Evolutionary conservation across 306 rosid species (phyloP).

Genomic region (Morella rubra): DNA sequence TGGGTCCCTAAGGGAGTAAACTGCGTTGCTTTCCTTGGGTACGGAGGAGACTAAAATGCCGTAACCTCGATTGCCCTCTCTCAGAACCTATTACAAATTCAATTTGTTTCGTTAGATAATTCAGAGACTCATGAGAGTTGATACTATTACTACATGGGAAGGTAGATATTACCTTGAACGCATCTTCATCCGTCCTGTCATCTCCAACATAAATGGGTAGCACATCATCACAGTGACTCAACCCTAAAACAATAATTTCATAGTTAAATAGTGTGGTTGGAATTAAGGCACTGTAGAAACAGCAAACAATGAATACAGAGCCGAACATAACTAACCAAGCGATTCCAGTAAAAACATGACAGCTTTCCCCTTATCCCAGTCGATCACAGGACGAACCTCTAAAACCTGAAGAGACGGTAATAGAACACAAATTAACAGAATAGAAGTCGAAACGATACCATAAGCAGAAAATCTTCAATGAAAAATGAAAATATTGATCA

Average conservation of each 20-base stretch:
- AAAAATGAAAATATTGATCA: neutral
- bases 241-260: slow-evolving; percentile 47
- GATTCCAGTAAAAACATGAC: slow-evolving; percentile 91
- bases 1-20: slow-evolving; percentile 83
- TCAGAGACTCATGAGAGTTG: slow-evolving; percentile 8
- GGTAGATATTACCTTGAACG: slow-evolving; percentile 64
- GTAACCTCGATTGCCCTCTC: slow-evolving; percentile 68
- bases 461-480: neutral
- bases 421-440: neutral
- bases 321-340: slow-evolving; percentile 62
- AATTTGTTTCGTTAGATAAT: neutral
- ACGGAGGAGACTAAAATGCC: slow-evolving; percentile 79
- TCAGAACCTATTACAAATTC: slow-evolving; percentile 58
- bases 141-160: neutral
- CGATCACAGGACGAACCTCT: slow-evolving; percentile 87
- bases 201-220: slow-evolving; percentile 94
- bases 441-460: neutral
- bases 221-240: slow-evolving; percentile 70
- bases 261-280: slow-evolving; percentile 28
- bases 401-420: slow-evolving; percentile 58
- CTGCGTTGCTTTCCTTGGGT: slow-evolving; percentile 84
- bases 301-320: neutral
- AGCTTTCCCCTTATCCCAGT: slow-evolving; percentile 99
- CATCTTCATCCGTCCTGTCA: slow-evolving; percentile 94
- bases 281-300: neutral